phyloP scores from a whole-genome alignment of 257 asterid genomes.

The Solanum neorickii region DNA sequence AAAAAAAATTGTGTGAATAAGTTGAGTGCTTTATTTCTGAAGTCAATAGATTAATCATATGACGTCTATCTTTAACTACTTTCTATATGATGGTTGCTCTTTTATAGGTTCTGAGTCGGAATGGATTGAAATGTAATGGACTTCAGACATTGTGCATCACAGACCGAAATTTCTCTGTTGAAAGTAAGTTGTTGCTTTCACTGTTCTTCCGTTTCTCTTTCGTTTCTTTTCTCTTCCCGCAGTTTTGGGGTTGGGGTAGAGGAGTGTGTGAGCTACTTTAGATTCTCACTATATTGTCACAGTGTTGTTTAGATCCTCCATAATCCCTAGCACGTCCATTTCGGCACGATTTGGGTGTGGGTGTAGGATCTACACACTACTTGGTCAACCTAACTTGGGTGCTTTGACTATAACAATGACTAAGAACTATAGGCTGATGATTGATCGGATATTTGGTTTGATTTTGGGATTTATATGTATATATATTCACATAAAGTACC shows the following conservation, averaged over 20 bases:
- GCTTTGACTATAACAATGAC: not conserved
- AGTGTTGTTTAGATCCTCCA: not conserved
- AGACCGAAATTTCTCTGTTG: constrained; percentile 70
- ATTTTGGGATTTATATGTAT: not conserved
- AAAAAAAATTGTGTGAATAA: not conserved
- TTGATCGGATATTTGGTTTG: not conserved
- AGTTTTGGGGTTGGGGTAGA: not conserved
- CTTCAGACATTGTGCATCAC: constrained; percentile 47
- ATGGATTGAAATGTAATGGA: constrained; percentile 54
- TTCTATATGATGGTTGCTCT: not conserved
- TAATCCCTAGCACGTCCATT: not conserved
- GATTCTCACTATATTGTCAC: not conserved
- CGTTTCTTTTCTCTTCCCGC: not conserved
- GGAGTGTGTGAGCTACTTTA: not conserved
- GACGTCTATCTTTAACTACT: not conserved
- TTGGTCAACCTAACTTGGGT: too few species aligned
- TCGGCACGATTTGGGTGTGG: not conserved
- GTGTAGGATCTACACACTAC: not conserved
- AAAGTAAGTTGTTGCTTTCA: constrained; percentile 26
- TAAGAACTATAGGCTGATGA: constrained; percentile 21
- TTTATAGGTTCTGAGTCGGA: constrained; percentile 62
- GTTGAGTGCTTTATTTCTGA: too few species aligned
- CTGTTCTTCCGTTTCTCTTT: not conserved
- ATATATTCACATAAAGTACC: not conserved
- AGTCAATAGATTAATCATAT: too few species aligned